Percentiles rank a stretch among this genome's conserved stretches.
Evolutionary conservation across 495 filamentous ascomycete species (phyloP).

Genomic region (Cenococcum geophilum): DNA sequence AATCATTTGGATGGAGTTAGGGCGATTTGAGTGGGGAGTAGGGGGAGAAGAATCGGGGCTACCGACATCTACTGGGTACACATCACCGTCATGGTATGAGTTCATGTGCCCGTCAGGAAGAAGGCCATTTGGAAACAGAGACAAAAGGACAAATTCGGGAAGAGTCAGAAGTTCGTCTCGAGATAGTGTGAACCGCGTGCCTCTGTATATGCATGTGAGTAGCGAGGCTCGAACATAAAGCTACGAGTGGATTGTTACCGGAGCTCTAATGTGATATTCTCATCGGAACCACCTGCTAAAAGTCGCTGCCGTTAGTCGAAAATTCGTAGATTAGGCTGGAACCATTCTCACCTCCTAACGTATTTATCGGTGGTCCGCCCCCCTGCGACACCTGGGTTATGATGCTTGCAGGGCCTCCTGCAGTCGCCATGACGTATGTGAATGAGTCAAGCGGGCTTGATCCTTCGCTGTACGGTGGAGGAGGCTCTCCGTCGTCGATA

Average conservation of each 20-base stretch:
- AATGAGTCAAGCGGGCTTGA: constrained; percentile 87
- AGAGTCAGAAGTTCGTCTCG: constrained; percentile 91
- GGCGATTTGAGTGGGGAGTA: constrained; percentile 37
- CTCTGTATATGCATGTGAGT: constrained; percentile 47
- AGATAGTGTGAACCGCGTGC: constrained; percentile 86
- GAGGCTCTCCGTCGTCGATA: constrained; percentile 82
- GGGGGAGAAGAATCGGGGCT: constrained; percentile 31
- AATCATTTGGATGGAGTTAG: constrained; percentile 31
- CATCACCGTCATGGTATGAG: constrained; percentile 83
- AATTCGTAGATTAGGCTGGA: neutral
- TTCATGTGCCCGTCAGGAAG: constrained; percentile 97
- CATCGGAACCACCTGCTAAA: constrained; percentile 72
- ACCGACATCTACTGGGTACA: constrained; percentile 95
- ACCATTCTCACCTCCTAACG: constrained; percentile 65
- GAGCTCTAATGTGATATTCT: constrained; percentile 90
- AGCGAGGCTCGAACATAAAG: neutral
- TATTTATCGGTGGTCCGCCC: constrained; percentile 76
- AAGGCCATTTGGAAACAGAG: constrained; percentile 95
- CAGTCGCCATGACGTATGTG: constrained; percentile 94
- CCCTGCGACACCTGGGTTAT: constrained; percentile 97
- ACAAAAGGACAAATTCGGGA: constrained; percentile 96
- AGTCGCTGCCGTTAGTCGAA: constrained; percentile 1
- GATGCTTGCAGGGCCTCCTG: constrained; percentile 94
- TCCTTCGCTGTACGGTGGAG: constrained; percentile 93
- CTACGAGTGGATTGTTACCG: constrained; percentile 52